A percentile compares a stretch with the other conserved stretches of the same genome.
These are phyloP conservation scores for Boletellus sp. DNA, from an alignment of 768 basidiomycete genomes.

Conservation along the genomic window DNA sequence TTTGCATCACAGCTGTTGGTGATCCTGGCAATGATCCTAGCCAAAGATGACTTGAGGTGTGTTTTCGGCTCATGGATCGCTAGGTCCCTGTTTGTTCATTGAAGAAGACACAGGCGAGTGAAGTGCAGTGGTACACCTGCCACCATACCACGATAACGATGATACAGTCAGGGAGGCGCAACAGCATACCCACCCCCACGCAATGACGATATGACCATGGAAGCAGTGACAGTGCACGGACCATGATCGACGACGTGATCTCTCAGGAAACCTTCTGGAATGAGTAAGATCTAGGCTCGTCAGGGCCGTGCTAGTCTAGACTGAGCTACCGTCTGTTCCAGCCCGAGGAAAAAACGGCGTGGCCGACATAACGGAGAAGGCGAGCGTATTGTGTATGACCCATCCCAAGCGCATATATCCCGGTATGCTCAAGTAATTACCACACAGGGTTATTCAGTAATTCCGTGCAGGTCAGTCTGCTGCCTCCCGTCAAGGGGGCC, in stretches of 20 bases:
- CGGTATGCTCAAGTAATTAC: slow-evolving; percentile 4
- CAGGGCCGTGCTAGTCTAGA: slow-evolving; percentile 10
- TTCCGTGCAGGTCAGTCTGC: slow-evolving; percentile 24
- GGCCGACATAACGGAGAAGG: slow-evolving; percentile 4
- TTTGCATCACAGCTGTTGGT: too few relatives aligned
- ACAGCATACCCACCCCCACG: too few relatives aligned
- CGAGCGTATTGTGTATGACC: slow-evolving; percentile 25
- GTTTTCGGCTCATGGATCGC: too few relatives aligned
- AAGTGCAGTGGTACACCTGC: too few relatives aligned
- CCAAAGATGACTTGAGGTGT: too few relatives aligned
- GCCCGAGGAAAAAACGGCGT: slow-evolving; percentile 14
- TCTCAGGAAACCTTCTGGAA: slow-evolving; percentile 45
- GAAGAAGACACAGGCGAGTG: too few relatives aligned
- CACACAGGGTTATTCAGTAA: slow-evolving; percentile 15
- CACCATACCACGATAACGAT: too few relatives aligned
- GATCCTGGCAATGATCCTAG: too few relatives aligned
- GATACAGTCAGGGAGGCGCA: too few relatives aligned
- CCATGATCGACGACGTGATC: slow-evolving; percentile 42
- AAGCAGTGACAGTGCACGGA: too few relatives aligned
- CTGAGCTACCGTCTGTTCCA: slow-evolving; percentile 6
- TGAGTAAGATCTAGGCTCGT: slow-evolving; percentile 18
- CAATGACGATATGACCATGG: too few relatives aligned
- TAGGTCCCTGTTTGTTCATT: too few relatives aligned
- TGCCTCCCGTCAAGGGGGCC: neutral
- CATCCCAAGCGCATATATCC: neutral